These are phyloP conservation scores for Fraxinus greggii DNA, from an alignment of 305 asterid species.

Conservation along the genomic window DNA sequence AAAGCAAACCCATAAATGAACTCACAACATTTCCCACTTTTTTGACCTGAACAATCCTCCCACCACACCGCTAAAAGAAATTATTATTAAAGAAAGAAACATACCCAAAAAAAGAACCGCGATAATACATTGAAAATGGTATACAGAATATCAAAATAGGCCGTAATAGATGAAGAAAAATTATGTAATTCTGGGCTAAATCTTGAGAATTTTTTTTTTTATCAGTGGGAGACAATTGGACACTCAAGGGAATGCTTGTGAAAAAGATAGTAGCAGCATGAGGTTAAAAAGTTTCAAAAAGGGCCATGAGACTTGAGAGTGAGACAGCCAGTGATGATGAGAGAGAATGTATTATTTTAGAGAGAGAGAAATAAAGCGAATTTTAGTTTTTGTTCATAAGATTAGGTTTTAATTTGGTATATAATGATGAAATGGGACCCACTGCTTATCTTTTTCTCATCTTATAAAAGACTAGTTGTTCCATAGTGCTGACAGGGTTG, in stretches of 20 bases:
- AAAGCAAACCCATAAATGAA: slow-evolving; percentile 61
- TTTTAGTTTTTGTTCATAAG: slow-evolving; percentile 6
- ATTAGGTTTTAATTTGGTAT: slow-evolving; percentile 22
- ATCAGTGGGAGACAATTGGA: slow-evolving; percentile 30
- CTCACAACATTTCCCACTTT: slow-evolving; percentile 52
- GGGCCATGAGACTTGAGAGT: slow-evolving; percentile 46
- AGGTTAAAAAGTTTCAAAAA: slow-evolving; percentile 49
- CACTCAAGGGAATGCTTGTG: slow-evolving; percentile 70
- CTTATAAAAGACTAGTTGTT: background rate
- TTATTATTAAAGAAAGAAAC: background rate
- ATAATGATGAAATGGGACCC: background rate
- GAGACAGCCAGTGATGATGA: slow-evolving; percentile 30
- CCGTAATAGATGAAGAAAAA: background rate
- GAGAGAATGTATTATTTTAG: slow-evolving; percentile 20
- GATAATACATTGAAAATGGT: slow-evolving; percentile 6
- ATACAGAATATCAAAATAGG: background rate
- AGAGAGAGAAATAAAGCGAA: slow-evolving; percentile 6
- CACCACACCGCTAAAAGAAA: slow-evolving; percentile 15
- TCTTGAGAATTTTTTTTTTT: slow-evolving; percentile 19
- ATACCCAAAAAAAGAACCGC: slow-evolving; percentile 10
- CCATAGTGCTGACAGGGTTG: background rate
- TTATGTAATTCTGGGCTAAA: slow-evolving; percentile 29
- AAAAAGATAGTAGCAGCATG: slow-evolving; percentile 34
- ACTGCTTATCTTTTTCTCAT: background rate
- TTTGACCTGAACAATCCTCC: slow-evolving; percentile 48